A percentile compares a stretch with the other conserved stretches of the same genome.
Conservation (phyloP, 345 rosid genomes). For the Eucalyptus erythrocorys region DNA sequence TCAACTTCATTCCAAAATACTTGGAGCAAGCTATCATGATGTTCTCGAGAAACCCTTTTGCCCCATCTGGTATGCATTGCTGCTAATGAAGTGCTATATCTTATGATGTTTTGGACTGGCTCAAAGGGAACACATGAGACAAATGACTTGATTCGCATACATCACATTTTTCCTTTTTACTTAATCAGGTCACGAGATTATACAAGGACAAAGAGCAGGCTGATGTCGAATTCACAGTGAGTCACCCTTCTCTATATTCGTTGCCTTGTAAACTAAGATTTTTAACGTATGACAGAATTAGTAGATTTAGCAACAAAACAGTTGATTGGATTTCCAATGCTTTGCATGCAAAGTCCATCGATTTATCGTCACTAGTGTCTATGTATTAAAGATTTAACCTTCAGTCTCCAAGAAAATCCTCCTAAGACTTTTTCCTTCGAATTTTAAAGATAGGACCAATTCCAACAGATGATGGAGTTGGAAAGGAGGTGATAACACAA, state of each 20-base stretch:
- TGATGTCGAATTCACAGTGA: slow-evolving; percentile 81
- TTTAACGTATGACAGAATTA: background rate
- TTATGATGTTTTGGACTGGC: background rate
- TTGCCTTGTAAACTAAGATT: background rate
- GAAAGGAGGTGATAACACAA: slow-evolving; percentile 71
- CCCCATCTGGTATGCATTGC: background rate
- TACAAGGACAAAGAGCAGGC: slow-evolving; percentile 78
- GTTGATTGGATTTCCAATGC: background rate
- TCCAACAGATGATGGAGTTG: slow-evolving; percentile 30
- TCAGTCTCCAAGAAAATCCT: background rate
- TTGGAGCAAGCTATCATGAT: background rate
- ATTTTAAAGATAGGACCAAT: slow-evolving; percentile 67
- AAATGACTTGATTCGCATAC: background rate
- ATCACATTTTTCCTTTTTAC: background rate
- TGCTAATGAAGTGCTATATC: background rate
- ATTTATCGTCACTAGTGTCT: background rate
- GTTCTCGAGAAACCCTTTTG: background rate
- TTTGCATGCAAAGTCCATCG: background rate
- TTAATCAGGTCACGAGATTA: slow-evolving; percentile 36
- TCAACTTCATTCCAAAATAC: background rate
- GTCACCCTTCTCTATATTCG: background rate
- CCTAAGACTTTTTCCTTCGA: background rate
- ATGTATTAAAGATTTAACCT: background rate
- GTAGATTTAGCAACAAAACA: background rate
- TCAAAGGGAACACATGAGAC: background rate